Conservation (phyloP, 2,329 filamentous ascomycete genomes). For the Stromatinia cepivora region DNA sequence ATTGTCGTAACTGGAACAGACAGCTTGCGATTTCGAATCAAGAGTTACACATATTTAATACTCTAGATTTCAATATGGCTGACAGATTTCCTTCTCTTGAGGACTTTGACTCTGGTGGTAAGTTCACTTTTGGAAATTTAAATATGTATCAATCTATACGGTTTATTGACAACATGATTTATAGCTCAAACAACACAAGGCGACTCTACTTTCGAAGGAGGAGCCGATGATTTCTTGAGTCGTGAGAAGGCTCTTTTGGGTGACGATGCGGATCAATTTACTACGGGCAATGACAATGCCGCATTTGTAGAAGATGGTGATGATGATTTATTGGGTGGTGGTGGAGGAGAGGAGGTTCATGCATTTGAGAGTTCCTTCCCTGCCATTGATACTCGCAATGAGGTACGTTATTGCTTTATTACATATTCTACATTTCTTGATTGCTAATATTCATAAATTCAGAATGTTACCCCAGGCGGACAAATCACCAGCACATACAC, state of each 20-base stretch:
- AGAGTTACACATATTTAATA: slow-evolving; percentile 21
- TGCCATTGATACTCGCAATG: slow-evolving; percentile 66
- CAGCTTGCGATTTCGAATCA: slow-evolving; percentile 23
- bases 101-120: slow-evolving; percentile 56
- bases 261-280: slow-evolving; percentile 90
- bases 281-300: slow-evolving; percentile 69
- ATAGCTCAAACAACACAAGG: slow-evolving; percentile 64
- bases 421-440: background rate
- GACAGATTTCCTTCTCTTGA: slow-evolving; percentile 61
- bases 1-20: slow-evolving; percentile 17
- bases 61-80: slow-evolving; percentile 48
- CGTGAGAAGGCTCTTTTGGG: slow-evolving; percentile 87
- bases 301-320: slow-evolving; percentile 64
- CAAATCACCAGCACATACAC: slow-evolving; percentile 69
- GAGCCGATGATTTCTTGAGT: slow-evolving; percentile 79
- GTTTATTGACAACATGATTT: slow-evolving; percentile 27
- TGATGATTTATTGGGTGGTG: slow-evolving; percentile 67
- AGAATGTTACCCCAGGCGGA: slow-evolving; percentile 73
- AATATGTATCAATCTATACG: slow-evolving; percentile 8
- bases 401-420: slow-evolving; percentile 52
- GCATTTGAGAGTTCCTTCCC: slow-evolving; percentile 89
- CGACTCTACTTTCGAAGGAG: slow-evolving; percentile 52
- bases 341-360: slow-evolving; percentile 44
- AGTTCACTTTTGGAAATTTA: slow-evolving; percentile 22
- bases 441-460: slow-evolving; percentile 18